Conservation (phyloP, 2,329 filamentous ascomycete species). For the Pseudofabraea citricarpa region DNA sequence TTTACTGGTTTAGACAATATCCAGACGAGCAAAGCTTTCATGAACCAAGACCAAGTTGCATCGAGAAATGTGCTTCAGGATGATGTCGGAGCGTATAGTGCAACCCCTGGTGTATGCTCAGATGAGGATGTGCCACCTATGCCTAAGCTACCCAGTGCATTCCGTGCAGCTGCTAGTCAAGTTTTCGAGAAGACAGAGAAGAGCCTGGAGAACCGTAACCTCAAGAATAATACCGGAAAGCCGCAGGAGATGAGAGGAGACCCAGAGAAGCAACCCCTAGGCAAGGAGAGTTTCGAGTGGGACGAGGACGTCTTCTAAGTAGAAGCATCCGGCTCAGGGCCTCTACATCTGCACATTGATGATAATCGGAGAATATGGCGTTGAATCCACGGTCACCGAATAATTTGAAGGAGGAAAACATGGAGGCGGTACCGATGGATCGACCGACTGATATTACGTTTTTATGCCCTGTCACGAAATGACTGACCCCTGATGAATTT, state of each 20-base stretch:
- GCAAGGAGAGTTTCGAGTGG: conserved; percentile 33
- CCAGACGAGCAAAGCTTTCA: conserved; percentile 5
- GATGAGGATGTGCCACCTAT: conserved; percentile 14
- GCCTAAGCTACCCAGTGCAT: conserved; percentile 19
- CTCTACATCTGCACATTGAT: no score
- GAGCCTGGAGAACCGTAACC: neutral
- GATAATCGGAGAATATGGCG: no score
- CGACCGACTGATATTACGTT: no score
- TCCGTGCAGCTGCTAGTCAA: conserved; percentile 19
- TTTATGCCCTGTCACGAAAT: no score
- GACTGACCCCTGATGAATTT: no score
- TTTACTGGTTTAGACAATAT: conserved; percentile 11
- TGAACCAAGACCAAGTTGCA: neutral
- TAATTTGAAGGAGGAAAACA: no score
- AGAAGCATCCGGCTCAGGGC: no score
- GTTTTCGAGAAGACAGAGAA: conserved; percentile 10
- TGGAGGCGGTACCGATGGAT: no score
- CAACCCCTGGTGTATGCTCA: conserved; percentile 1
- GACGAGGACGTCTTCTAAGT: conserved; percentile 37
- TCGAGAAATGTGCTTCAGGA: neutral
- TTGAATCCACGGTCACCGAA: no score
- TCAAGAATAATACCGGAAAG: conserved; percentile 5
- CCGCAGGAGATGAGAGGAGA: conserved; percentile 2
- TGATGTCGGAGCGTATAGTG: conserved; percentile 5
- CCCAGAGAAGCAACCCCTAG: conserved; percentile 4